Evolutionary conservation across 148 eudicot species (phyloP).

Genomic region (Fallopia convolvulus): DNA sequence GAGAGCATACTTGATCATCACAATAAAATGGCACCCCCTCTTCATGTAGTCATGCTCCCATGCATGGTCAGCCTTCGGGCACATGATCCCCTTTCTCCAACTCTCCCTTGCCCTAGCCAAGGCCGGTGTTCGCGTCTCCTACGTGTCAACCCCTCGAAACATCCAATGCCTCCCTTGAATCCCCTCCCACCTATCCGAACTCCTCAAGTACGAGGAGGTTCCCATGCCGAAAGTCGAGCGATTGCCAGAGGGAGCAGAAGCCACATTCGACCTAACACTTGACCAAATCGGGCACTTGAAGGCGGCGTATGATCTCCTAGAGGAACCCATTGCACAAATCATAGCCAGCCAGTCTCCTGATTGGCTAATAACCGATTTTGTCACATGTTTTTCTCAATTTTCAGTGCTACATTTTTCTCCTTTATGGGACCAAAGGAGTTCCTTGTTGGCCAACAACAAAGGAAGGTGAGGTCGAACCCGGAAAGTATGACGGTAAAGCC

Average conservation of each 20-base stretch:
- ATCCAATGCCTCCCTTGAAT: conserved; percentile 19
- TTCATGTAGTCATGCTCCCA: conserved; percentile 15
- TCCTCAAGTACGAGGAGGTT: neutral
- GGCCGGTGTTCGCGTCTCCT: conserved; percentile 12
- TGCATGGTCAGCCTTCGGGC: conserved; percentile 12
- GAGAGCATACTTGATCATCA: no score
- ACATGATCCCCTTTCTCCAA: conserved; percentile 19
- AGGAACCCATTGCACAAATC: conserved; percentile 7
- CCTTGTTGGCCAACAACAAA: neutral
- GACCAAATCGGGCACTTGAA: conserved; percentile 12
- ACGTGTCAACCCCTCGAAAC: conserved; percentile 20
- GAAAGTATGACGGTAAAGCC: conserved; percentile 12
- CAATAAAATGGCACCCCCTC: conserved; percentile 5
- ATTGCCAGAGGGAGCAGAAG: conserved; percentile 12
- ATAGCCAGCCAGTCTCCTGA: conserved; percentile 8
- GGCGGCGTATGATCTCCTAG: conserved; percentile 11
- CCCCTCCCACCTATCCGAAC: neutral
- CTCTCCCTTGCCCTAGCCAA: conserved; percentile 17
- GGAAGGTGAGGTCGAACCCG: neutral
- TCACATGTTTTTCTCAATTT: neutral
- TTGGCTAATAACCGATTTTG: conserved; percentile 7
- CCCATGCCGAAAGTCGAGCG: conserved; percentile 4
- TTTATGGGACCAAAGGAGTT: conserved; percentile 16
- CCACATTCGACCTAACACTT: conserved; percentile 9
- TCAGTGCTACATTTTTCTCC: neutral